phyloP scores from a whole-genome alignment of 2,329 filamentous ascomycete species.

The Volutella citrinella region DNA sequence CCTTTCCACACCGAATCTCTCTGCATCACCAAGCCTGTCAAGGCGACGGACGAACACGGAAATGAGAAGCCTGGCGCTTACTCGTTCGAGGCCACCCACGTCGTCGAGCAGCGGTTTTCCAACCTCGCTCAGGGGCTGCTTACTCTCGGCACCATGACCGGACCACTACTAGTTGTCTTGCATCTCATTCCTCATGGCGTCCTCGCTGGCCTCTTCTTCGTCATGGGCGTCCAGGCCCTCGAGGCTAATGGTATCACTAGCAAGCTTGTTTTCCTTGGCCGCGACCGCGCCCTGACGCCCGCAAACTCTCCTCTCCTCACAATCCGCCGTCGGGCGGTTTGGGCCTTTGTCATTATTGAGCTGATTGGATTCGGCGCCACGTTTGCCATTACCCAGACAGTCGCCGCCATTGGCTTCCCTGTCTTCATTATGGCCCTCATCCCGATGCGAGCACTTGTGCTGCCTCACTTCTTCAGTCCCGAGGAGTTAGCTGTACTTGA shows the following conservation, averaged over 20 bases:
- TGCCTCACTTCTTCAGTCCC: constrained; percentile 58
- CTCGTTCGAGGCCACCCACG: constrained; percentile 51
- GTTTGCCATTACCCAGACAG: constrained; percentile 80
- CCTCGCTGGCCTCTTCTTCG: constrained; percentile 77
- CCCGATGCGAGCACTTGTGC: constrained; percentile 60
- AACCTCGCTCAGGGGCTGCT: constrained; percentile 76
- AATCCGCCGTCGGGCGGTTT: constrained; percentile 67
- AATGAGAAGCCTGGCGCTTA: constrained; percentile 53
- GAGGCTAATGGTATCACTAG: constrained; percentile 73
- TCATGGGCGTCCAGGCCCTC: constrained; percentile 79
- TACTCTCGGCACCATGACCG: constrained; percentile 75
- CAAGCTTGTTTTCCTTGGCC: constrained; percentile 68
- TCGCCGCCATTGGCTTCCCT: constrained; percentile 79
- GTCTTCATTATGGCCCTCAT: constrained; percentile 69
- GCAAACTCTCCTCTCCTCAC: constrained; percentile 55
- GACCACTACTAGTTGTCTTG: constrained; percentile 69
- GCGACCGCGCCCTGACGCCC: constrained; percentile 62
- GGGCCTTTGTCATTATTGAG: constrained; percentile 68
- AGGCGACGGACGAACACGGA: constrained; percentile 51
- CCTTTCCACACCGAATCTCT: constrained; percentile 79
- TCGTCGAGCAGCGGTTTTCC: constrained; percentile 76
- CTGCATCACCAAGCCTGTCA: constrained; percentile 62
- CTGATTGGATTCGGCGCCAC: constrained; percentile 71
- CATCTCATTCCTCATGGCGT: constrained; percentile 78
- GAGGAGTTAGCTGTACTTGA: constrained; percentile 65